phyloP scores from a whole-genome alignment of 345 rosid species.

The Salix dunnii region DNA sequence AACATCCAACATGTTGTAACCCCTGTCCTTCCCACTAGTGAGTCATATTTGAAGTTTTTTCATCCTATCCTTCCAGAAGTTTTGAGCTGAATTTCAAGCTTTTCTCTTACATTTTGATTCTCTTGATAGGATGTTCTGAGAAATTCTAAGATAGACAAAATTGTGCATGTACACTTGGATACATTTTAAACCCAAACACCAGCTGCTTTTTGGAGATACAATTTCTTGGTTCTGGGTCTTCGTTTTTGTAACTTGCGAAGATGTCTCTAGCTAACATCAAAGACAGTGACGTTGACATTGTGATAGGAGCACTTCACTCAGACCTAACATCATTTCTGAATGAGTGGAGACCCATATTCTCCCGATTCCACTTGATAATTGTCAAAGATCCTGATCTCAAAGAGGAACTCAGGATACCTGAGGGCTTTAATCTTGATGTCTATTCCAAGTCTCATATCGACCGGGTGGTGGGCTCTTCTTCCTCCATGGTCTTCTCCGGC shows the following conservation, averaged over 20 bases:
- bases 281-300: conserved; percentile 80
- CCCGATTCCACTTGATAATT: conserved; percentile 74
- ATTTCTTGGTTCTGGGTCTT: conserved; percentile 7
- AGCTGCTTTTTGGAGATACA: conserved; percentile 13
- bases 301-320: conserved; percentile 77
- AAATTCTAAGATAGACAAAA: conserved; percentile 39
- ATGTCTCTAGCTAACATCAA: conserved; percentile 53
- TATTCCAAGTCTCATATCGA: conserved; percentile 73
- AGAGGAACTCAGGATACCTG: conserved; percentile 75
- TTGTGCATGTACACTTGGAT: not conserved
- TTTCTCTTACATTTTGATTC: conserved; percentile 14
- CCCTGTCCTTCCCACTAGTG: conserved; percentile 86
- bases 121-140: conserved; percentile 57
- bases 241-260: conserved; percentile 18
- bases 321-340: conserved; percentile 68
- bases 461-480: conserved; percentile 49
- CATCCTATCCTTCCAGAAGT: not conserved
- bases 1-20: conserved; percentile 47
- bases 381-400: conserved; percentile 92
- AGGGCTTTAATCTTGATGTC: conserved; percentile 68
- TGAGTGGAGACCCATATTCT: conserved; percentile 68
- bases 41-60: conserved; percentile 24
- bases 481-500: conserved; percentile 63
- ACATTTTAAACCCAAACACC: not conserved
- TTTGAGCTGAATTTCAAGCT: conserved; percentile 6